phyloP scores from a whole-genome alignment of 108 stramenopile genomes.

The Conticribra guillardii region DNA sequence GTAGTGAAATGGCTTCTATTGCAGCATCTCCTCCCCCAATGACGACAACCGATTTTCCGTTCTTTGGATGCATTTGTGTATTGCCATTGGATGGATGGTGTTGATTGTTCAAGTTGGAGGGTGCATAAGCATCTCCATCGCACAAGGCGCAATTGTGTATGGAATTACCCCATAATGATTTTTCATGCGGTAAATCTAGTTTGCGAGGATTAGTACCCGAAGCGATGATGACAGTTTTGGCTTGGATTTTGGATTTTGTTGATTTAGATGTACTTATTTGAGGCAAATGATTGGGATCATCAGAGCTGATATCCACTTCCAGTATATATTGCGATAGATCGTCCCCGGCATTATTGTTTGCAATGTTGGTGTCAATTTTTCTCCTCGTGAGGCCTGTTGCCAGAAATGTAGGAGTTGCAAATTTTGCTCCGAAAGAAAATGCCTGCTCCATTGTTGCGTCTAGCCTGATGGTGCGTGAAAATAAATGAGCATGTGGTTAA shows the following conservation, averaged over 20 bases:
- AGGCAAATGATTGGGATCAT: background rate
- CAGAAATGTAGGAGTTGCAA: slow-evolving; percentile 50
- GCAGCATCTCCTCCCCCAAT: slow-evolving; percentile 54
- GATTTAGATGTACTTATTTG: background rate
- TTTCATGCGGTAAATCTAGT: slow-evolving; percentile 33
- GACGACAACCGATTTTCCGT: slow-evolving; percentile 25
- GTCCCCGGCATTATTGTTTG: no score
- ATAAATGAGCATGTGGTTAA: no score
- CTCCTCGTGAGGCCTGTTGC: slow-evolving; percentile 18
- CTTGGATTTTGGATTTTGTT: slow-evolving; percentile 1
- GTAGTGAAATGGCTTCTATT: slow-evolving; percentile 37
- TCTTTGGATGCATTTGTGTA: background rate
- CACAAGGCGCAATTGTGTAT: slow-evolving; percentile 46
- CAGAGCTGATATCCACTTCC: no score
- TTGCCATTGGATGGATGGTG: no score
- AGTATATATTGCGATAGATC: no score
- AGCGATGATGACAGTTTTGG: slow-evolving; percentile 33
- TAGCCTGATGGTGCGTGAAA: no score
- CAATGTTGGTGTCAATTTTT: background rate
- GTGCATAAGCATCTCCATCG: slow-evolving; percentile 32
- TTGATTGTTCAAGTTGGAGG: no score
- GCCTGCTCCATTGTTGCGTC: slow-evolving; percentile 45
- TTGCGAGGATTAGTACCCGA: slow-evolving; percentile 31
- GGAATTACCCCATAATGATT: slow-evolving; percentile 28
- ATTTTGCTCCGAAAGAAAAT: slow-evolving; percentile 37